These are phyloP conservation scores for Bolboschoenus planiculmis DNA, from an alignment of 176 grass and related monocot genomes.

Conservation along the genomic window DNA sequence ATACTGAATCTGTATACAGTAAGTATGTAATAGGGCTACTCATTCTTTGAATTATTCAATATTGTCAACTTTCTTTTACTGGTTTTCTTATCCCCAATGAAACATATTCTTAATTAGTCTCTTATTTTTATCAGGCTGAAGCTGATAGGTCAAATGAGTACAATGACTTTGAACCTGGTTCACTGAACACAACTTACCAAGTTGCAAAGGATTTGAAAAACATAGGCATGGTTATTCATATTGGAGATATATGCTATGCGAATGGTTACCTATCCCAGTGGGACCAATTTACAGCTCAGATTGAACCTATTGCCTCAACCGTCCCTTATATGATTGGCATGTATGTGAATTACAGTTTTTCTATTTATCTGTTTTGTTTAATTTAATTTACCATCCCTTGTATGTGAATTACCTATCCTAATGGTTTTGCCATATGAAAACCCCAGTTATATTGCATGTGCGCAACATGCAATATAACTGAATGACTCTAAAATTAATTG, in stretches of 20 bases:
- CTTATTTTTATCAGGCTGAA: conserved; percentile 47
- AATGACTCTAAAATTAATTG: background rate
- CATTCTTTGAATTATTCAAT: background rate
- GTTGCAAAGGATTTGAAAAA: conserved; percentile 74
- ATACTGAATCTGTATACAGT: background rate
- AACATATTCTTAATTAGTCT: background rate
- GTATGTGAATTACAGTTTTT: conserved; percentile 24
- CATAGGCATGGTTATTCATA: conserved; percentile 80
- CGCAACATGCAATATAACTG: background rate
- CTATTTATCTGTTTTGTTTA: background rate
- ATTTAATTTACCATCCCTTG: too few relatives aligned
- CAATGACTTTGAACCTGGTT: conserved; percentile 67
- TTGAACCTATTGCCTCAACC: conserved; percentile 71
- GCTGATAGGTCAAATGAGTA: conserved; percentile 79
- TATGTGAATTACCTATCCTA: too few relatives aligned
- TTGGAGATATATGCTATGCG: conserved; percentile 72
- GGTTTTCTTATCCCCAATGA: background rate
- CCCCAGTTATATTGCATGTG: background rate
- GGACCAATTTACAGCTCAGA: conserved; percentile 90
- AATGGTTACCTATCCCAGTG: conserved; percentile 94
- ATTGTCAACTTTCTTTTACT: background rate
- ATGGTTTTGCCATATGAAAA: background rate
- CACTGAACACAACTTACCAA: conserved; percentile 83
- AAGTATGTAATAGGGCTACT: background rate
- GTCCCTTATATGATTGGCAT: conserved; percentile 91